Conservation (phyloP, 1,284 basidiomycete genomes). For the Agaricales sp. region DNA sequence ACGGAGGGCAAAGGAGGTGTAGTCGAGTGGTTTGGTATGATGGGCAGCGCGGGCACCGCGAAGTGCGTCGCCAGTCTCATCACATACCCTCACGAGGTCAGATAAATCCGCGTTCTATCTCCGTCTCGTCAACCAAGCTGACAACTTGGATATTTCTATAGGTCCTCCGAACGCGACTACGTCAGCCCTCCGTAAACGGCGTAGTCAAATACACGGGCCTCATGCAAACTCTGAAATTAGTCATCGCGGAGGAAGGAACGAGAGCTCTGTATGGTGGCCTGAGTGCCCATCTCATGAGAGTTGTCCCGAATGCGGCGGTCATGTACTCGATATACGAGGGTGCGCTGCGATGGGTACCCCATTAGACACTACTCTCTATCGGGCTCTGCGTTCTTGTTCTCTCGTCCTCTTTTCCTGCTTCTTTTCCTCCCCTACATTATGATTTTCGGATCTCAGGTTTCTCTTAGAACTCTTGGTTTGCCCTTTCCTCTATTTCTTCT, state of each 20-base stretch:
- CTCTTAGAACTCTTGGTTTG: no score
- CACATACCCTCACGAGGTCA: slow-evolving; percentile 94
- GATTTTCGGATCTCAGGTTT: no score
- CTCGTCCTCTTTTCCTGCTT: background rate
- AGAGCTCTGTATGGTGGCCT: slow-evolving; percentile 86
- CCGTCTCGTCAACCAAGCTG: background rate
- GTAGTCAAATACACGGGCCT: slow-evolving; percentile 84
- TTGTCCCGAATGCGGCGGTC: slow-evolving; percentile 94
- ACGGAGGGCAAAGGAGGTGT: slow-evolving; percentile 46
- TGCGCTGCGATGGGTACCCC: slow-evolving; percentile 45
- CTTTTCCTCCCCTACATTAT: no score
- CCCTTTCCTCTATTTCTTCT: no score
- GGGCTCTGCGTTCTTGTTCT: background rate
- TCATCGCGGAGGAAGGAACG: slow-evolving; percentile 87
- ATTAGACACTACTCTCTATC: background rate
- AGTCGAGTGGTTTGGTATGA: slow-evolving; percentile 68
- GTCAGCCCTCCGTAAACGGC: slow-evolving; percentile 74
- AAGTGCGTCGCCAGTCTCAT: slow-evolving; percentile 91
- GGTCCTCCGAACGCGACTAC: slow-evolving; percentile 87
- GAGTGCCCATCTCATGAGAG: slow-evolving; percentile 90
- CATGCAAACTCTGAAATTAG: slow-evolving; percentile 74
- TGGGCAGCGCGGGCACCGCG: slow-evolving; percentile 87
- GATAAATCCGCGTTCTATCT: slow-evolving; percentile 2
- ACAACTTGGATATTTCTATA: slow-evolving; percentile 17
- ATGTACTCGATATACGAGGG: slow-evolving; percentile 90